Conservation (phyloP, 257 asterid genomes). For the Scutellaria galericulata region DNA sequence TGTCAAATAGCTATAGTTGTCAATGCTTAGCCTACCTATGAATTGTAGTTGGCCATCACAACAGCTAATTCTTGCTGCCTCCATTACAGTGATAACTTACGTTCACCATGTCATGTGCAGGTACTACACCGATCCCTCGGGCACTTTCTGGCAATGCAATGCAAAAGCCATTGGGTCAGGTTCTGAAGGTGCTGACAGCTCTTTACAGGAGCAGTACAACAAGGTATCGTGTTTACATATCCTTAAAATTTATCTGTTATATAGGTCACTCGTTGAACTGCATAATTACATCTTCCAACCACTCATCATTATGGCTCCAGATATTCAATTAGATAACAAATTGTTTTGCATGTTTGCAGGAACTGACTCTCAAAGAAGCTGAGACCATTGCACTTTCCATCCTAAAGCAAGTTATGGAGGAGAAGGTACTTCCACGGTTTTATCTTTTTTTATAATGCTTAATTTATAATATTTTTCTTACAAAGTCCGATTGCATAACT, state of each 20-base stretch:
- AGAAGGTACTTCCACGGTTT: constrained; percentile 52
- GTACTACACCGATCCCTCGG: constrained; percentile 82
- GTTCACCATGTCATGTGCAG: constrained; percentile 42
- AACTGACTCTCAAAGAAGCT: constrained; percentile 76
- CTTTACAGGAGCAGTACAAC: constrained; percentile 87
- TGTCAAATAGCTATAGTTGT: not conserved
- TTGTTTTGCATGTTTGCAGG: constrained; percentile 47
- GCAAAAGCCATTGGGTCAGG: constrained; percentile 94
- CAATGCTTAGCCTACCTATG: not conserved
- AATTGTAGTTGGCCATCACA: not conserved
- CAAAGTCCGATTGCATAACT: not conserved
- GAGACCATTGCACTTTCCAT: constrained; percentile 85
- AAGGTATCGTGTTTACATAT: constrained; percentile 46
- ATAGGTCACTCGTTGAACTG: not conserved
- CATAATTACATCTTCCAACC: not conserved
- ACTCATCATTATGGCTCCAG: not conserved
- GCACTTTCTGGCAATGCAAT: constrained; percentile 93
- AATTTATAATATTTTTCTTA: not conserved
- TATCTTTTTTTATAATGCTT: not conserved
- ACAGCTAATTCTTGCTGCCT: constrained; percentile 6
- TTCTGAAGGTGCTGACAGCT: constrained; percentile 96
- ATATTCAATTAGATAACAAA: constrained; percentile 5
- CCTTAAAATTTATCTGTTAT: not conserved
- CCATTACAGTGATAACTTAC: not conserved
- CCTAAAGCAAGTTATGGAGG: constrained; percentile 93